Evolutionary conservation across 345 rosid genomes (phyloP).

Genomic region (Populus tremula): DNA sequence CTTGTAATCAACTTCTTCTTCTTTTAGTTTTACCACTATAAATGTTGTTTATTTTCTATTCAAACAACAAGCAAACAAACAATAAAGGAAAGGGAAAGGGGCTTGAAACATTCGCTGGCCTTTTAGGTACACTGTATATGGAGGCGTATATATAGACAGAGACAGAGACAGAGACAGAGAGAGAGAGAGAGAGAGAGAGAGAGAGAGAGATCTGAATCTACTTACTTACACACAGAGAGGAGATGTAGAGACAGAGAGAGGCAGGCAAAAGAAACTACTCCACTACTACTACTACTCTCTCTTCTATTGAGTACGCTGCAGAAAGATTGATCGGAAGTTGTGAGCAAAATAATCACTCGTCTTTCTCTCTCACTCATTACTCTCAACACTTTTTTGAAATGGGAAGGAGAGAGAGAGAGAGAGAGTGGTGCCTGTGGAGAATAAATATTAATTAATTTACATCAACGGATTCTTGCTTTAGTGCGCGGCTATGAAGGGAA

Average conservation of each 20-base stretch:
- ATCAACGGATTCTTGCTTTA: slow-evolving; percentile 51
- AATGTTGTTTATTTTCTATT: background rate
- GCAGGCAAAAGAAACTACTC: background rate
- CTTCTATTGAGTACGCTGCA: background rate
- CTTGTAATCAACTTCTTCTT: slow-evolving; percentile 9
- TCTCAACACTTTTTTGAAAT: background rate
- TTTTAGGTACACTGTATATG: background rate
- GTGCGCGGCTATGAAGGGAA: slow-evolving; percentile 65
- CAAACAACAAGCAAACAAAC: background rate
- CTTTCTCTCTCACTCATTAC: background rate
- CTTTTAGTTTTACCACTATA: background rate
- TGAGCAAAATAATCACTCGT: background rate
- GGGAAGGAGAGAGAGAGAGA: too few species aligned
- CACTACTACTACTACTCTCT: background rate
- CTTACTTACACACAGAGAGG: background rate
- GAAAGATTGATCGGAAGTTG: background rate
- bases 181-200: background rate
- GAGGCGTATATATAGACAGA: background rate
- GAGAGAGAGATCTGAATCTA: background rate
- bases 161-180: too few species aligned
- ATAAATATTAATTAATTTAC: slow-evolving; percentile 18
- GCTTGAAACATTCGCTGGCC: background rate
- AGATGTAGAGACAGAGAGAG: background rate
- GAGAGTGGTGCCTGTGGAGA: too few species aligned
- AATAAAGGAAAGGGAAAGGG: background rate